These are phyloP conservation scores for Aspergillus uvarum DNA, from an alignment of 2,329 filamentous ascomycete genomes.

Conservation along the genomic window DNA sequence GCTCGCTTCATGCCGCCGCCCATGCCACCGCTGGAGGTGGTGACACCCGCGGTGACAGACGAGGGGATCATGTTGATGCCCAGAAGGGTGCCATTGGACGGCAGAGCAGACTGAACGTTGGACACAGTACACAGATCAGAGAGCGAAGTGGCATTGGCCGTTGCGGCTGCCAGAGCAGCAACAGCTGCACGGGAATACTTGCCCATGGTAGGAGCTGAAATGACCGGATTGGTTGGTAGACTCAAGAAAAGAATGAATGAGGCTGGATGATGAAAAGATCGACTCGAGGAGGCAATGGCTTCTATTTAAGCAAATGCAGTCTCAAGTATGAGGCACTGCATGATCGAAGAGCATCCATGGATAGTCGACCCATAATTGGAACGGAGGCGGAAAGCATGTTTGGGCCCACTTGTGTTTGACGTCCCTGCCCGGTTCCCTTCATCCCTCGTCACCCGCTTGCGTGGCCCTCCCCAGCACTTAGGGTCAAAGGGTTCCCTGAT, in stretches of 20 bases:
- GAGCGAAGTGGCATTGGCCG: constrained; percentile 24
- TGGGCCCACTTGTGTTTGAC: constrained; percentile 3
- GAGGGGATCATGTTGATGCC: constrained; percentile 46
- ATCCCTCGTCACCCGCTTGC: constrained; percentile 4
- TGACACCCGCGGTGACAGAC: constrained; percentile 43
- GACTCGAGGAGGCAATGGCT: background rate
- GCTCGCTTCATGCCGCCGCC: constrained; percentile 21
- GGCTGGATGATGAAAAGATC: background rate
- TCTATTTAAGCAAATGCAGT: background rate
- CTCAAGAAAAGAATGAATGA: background rate
- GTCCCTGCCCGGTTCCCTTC: background rate
- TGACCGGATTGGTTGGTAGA: background rate
- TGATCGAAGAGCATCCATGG: background rate
- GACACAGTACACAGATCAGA: constrained; percentile 45
- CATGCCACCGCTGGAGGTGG: constrained; percentile 33
- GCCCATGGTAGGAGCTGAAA: constrained; percentile 5
- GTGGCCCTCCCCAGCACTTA: background rate
- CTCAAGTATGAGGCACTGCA: background rate
- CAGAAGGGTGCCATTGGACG: constrained; percentile 43
- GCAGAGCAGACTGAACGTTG: constrained; percentile 45
- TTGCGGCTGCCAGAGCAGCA: constrained; percentile 10
- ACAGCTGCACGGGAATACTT: constrained; percentile 5
- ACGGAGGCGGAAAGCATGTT: background rate
- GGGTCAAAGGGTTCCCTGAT: background rate
- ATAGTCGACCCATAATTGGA: background rate